These are phyloP conservation scores for Barbarea vulgaris DNA, from an alignment of 345 rosid species.

Conservation along the genomic window DNA sequence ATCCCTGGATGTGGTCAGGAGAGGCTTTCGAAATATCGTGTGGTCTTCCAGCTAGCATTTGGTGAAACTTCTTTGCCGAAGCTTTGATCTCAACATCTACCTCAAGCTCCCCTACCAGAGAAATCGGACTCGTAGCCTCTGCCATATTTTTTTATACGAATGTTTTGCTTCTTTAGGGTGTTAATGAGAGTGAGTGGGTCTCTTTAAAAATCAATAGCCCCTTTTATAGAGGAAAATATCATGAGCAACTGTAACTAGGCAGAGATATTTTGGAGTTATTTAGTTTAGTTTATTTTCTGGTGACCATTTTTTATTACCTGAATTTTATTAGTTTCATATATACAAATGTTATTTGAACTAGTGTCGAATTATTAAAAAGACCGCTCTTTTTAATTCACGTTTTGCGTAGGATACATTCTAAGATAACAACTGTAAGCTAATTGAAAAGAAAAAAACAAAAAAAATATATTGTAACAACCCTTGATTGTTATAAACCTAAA, in stretches of 20 bases:
- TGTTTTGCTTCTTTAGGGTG: neutral
- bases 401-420: too few species aligned
- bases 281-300: neutral
- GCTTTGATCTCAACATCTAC: conserved; percentile 25
- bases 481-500: too few species aligned
- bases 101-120: conserved; percentile 25
- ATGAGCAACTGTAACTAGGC: neutral
- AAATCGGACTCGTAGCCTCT: conserved; percentile 7
- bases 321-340: neutral
- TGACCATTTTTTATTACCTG: neutral
- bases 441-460: too few species aligned
- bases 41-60: conserved; percentile 41
- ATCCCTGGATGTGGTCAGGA: conserved; percentile 35
- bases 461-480: too few species aligned
- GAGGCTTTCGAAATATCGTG: conserved; percentile 41
- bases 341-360: too few species aligned
- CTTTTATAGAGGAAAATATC: neutral
- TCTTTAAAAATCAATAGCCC: too few species aligned
- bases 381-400: too few species aligned
- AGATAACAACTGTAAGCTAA: too few species aligned
- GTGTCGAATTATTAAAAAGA: too few species aligned
- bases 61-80: conserved; percentile 33
- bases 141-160: neutral
- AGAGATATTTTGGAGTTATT: neutral
- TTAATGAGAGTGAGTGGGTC: neutral